Evolutionary conservation across 2,329 filamentous ascomycete genomes (phyloP).

Genomic region (Aureobasidium vineae): DNA sequence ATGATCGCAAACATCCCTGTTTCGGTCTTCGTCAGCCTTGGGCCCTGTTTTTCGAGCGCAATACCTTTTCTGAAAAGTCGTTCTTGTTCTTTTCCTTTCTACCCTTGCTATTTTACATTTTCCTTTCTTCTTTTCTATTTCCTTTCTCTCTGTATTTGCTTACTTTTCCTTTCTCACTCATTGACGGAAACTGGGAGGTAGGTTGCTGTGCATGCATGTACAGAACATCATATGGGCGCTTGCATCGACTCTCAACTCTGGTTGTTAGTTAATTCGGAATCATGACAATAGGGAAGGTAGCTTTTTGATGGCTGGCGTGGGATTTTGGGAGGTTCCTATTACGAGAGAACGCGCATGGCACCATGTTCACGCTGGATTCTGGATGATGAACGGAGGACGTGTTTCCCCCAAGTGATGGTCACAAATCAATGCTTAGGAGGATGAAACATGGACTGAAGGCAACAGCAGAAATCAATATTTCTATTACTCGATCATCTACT

Average conservation of each 20-base stretch:
- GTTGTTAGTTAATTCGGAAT: slow-evolving; percentile 9
- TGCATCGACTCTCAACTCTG: slow-evolving; percentile 23
- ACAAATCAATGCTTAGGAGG: slow-evolving; percentile 6
- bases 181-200: slow-evolving; percentile 1
- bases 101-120: slow-evolving; percentile 9
- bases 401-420: neutral
- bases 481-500: neutral
- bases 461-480: slow-evolving; percentile 20
- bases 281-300: slow-evolving; percentile 8
- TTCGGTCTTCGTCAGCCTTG: neutral
- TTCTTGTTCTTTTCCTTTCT: slow-evolving; percentile 20
- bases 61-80: slow-evolving; percentile 8
- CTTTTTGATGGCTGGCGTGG: slow-evolving; percentile 15
- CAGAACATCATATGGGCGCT: slow-evolving; percentile 15
- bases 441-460: slow-evolving; percentile 5
- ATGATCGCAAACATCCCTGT: neutral
- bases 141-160: slow-evolving; percentile 8
- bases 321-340: neutral
- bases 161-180: slow-evolving; percentile 16
- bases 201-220: slow-evolving; percentile 9
- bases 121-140: slow-evolving; percentile 7
- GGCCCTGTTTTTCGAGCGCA: slow-evolving; percentile 11
- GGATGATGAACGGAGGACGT: neutral
- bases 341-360: neutral
- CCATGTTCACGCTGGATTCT: slow-evolving; percentile 20